Evolutionary conservation across 179 eudicot genomes (phyloP), one percentile per base, ranked within the genome.

Genomic region (Beta corolliflora): DNA sequence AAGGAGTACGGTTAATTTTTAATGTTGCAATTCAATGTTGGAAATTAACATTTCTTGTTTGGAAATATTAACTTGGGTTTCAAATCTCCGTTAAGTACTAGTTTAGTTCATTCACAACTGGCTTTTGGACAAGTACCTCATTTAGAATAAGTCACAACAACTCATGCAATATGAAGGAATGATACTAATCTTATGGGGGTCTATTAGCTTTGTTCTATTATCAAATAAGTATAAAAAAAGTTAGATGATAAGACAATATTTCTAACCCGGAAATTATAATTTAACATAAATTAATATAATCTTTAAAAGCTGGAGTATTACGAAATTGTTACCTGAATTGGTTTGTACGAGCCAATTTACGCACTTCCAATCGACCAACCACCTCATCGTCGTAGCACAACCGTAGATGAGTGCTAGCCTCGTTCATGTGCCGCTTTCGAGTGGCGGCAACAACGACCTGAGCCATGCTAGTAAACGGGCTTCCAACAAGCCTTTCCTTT

Each of bases 391-490:
- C 80, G 13, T 36, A 72, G 7, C 56, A 79, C 78, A 64, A 6
- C 9, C 78, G 77, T 59, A 36, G 53, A n/a, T 46, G 60, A 8
- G 0, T 25, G 29, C 29, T 25, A 25, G 29, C 29, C 29, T 25
- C 59, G 59, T 9, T 68, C 76, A 89, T 25, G 6, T 80, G 71
- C 78, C 97, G 75, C 83, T 93, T 93, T 83, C 84, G 84, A 11
- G 45, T 82, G 13, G 96, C 93, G 2, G 96, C 93, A 1, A 91
- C 91, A 13, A 88, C n/a, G 82, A 93, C 97, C 46, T 86, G 94
- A 7, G 91, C 93, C 84, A 91, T 80, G 77, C 87, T 86, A 7
- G 91, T 92, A 41, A 89, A 88, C 3, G 96, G 97, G 80, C 96
- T 91, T 21, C 93, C 92, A 4, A 89, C 84, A 1, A 92, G 92